Base-by-base conservation (phyloP, 257 asterid genomes). In the Marsdenia floribunda region DNA sequence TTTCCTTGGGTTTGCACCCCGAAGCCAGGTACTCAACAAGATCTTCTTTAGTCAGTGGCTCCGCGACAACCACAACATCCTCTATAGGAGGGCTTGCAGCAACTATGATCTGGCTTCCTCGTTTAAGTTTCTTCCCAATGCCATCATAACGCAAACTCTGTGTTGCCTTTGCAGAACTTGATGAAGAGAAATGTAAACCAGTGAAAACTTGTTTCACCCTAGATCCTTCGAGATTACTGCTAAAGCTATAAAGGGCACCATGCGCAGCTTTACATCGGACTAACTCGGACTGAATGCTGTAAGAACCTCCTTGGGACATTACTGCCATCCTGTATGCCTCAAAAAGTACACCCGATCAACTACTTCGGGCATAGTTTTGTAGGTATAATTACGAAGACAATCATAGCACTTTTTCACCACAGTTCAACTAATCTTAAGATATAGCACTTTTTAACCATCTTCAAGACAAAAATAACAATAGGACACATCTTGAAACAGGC, bases 31-130 rank as follows among this genome's bases (percentile, higher is more conserved):
- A 94, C 65, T 68, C 86, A 72, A 92, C 86, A 21, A 94, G 99
- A 82, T 94, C 97, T 74, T 89, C 87, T 82, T 89, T 88, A 5
- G 98, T 94, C 73, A 94, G 88, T 15, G 98, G 99, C 79, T 94
- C 97, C 7, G 97, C 72, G n/a, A 88, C 89, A 83, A 89, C 82
- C 81, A 87, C 91, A 74, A 88, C 91, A 78, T 92, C 98, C 73
- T 94, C 98, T 15, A 91, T 90, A 18, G 99, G 98, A 83, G 99
- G 99, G 86, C 98, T 94, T 58, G 99, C 99, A 82, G 90, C 96
- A 72, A 92, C 96, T 75, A 84, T 84, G 73, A 83, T 63, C 81
- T 35, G 82, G 71, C 64, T 77, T 75, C 92, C 80, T 75, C 85
- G 82, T 75, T 78, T 84, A 67, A 38, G 59, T 77, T 72, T 84